Evolutionary conservation across 192 early-diverging fungal genomes (phyloP).

Genomic region (Blastocladiella britannica): DNA sequence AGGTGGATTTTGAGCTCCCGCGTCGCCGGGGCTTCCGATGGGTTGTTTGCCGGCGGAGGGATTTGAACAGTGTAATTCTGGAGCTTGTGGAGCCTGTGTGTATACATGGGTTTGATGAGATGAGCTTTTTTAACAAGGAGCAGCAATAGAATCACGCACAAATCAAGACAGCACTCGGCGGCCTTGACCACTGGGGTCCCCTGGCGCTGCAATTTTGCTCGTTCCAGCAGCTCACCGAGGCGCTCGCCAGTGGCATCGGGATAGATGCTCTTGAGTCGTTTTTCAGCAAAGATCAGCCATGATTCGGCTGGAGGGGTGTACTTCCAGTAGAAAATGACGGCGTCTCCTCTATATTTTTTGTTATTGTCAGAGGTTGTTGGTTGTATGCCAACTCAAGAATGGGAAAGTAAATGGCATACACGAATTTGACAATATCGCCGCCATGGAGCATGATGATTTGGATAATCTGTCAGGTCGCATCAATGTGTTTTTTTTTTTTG

Average conservation of each 20-base stretch:
- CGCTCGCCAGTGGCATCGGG: too few relatives aligned
- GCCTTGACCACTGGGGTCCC: neutral
- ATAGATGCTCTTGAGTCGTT: too few relatives aligned
- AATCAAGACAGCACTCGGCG: slow-evolving; percentile 1
- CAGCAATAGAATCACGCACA: too few relatives aligned
- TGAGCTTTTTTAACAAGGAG: too few relatives aligned
- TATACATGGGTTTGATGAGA: too few relatives aligned
- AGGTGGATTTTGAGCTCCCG: slow-evolving; percentile 18
- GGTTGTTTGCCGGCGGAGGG: neutral
- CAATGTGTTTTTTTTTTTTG: too few relatives aligned
- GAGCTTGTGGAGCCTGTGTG: neutral
- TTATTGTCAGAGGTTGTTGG: too few relatives aligned
- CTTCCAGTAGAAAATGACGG: slow-evolving; percentile 33
- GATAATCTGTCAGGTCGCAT: too few relatives aligned
- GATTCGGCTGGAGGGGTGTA: too few relatives aligned
- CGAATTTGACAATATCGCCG: slow-evolving; percentile 36
- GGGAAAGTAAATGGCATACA: neutral
- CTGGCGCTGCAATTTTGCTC: neutral
- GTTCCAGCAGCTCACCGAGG: too few relatives aligned
- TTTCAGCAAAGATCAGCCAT: too few relatives aligned
- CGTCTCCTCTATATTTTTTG: slow-evolving; percentile 25
- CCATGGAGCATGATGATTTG: slow-evolving; percentile 21
- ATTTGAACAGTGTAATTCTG: neutral
- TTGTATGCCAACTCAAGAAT: neutral
- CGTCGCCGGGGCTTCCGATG: too few relatives aligned